A percentile compares a stretch with the other conserved stretches of the same genome.
These are phyloP conservation scores for Fibroporia radiculosa DNA, from an alignment of 768 basidiomycete genomes.

Conservation along the genomic window DNA sequence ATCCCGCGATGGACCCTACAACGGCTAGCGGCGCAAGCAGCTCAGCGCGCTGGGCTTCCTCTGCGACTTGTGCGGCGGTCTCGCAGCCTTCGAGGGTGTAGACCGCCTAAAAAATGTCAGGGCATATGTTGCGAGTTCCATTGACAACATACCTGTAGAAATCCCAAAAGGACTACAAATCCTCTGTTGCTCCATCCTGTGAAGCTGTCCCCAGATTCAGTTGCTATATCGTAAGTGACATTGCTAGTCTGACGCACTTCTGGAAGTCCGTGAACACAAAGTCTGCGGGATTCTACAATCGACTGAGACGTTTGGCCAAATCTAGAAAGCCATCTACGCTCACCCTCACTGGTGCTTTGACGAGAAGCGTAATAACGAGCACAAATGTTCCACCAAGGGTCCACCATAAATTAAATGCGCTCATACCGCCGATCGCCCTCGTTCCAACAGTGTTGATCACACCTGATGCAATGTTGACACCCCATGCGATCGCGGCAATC, in stretches of 20 bases:
- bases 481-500: constrained; percentile 49
- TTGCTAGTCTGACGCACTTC: constrained; percentile 28
- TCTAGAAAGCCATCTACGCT: not conserved
- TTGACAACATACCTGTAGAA: constrained; percentile 32
- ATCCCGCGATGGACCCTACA: constrained; percentile 47
- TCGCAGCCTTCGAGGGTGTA: constrained; percentile 58
- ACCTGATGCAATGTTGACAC: constrained; percentile 46
- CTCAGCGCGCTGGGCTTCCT: constrained; percentile 49
- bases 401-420: constrained; percentile 53
- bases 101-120: constrained; percentile 32
- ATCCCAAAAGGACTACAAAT: constrained; percentile 52
- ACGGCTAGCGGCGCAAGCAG: constrained; percentile 50
- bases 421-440: constrained; percentile 48
- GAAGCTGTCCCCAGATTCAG: constrained; percentile 30
- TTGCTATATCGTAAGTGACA: not conserved
- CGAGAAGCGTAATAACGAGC: constrained; percentile 48
- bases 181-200: constrained; percentile 47
- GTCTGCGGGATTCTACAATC: constrained; percentile 36
- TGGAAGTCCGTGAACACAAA: constrained; percentile 54
- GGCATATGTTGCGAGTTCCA: not conserved
- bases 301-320: not conserved
- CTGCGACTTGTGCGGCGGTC: constrained; percentile 56
- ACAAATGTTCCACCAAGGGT: constrained; percentile 51
- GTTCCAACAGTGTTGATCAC: constrained; percentile 50
- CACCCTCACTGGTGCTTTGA: constrained; percentile 48